Conservation (phyloP, 495 filamentous ascomycete genomes). For the Lindgomyces ingoldianus region DNA sequence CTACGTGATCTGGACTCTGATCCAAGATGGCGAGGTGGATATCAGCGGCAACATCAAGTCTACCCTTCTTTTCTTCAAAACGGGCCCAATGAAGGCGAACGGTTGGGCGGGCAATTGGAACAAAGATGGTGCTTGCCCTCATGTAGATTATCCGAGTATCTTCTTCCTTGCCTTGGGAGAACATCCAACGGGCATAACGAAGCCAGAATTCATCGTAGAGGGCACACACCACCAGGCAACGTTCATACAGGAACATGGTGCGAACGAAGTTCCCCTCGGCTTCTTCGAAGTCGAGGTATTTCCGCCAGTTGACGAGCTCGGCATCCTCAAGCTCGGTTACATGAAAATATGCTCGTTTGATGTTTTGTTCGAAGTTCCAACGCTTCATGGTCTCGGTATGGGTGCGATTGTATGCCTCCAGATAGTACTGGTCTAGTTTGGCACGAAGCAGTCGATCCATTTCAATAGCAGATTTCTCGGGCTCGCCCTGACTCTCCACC, state of each 20-base stretch:
- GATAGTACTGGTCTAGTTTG: slow-evolving; percentile 76
- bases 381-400: slow-evolving; percentile 89
- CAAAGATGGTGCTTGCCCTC: slow-evolving; percentile 78
- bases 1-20: slow-evolving; percentile 70
- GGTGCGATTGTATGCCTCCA: slow-evolving; percentile 77
- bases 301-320: slow-evolving; percentile 90
- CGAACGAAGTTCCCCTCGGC: slow-evolving; percentile 73
- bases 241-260: slow-evolving; percentile 85
- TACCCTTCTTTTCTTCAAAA: slow-evolving; percentile 83
- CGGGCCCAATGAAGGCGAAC: slow-evolving; percentile 89
- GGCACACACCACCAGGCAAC: slow-evolving; percentile 87
- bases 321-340: slow-evolving; percentile 86
- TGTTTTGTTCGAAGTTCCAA: slow-evolving; percentile 92
- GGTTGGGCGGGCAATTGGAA: slow-evolving; percentile 76
- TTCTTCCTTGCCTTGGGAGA: slow-evolving; percentile 79
- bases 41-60: slow-evolving; percentile 74
- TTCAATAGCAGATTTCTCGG: slow-evolving; percentile 65
- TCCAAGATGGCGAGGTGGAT: slow-evolving; percentile 81
- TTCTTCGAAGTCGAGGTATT: slow-evolving; percentile 97
- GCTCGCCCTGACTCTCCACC: slow-evolving; percentile 57
- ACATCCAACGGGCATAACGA: slow-evolving; percentile 97
- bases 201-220: slow-evolving; percentile 98
- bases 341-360: slow-evolving; percentile 97
- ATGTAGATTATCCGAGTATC: slow-evolving; percentile 94
- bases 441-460: slow-evolving; percentile 79